Conservation (phyloP, 23 red algal genomes). For the Gracilaria domingensis region DNA sequence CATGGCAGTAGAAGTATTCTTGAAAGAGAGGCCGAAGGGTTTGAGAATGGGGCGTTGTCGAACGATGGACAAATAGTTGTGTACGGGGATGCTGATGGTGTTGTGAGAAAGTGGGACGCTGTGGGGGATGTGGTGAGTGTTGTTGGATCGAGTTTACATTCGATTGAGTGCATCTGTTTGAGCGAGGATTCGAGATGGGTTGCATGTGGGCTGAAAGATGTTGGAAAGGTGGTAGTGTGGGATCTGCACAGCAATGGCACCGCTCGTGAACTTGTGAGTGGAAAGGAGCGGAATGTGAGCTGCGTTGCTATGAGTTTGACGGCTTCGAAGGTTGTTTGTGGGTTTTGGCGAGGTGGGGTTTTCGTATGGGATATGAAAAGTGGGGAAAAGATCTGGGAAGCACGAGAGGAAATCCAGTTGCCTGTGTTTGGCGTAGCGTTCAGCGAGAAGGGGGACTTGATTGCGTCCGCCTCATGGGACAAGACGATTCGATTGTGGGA, state of each 20-base stretch:
- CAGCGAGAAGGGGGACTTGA: background rate
- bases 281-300: background rate
- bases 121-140: background rate
- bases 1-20: background rate
- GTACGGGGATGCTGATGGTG: background rate
- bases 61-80: background rate
- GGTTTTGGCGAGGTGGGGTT: background rate
- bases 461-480: background rate
- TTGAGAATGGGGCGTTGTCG: background rate
- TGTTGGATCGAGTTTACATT: background rate
- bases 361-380: background rate
- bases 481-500: background rate
- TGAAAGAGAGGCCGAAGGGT: background rate
- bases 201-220: background rate
- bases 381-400: background rate
- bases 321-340: slow-evolving; percentile 2
- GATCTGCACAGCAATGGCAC: background rate
- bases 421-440: background rate
- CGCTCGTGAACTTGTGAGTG: no score
- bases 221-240: background rate
- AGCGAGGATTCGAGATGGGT: background rate
- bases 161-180: background rate
- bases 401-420: background rate
- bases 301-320: slow-evolving; percentile 7
- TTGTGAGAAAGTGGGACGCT: background rate